Conservation (phyloP, 2,329 filamentous ascomycete species). For the Hypoxylon sp. region DNA sequence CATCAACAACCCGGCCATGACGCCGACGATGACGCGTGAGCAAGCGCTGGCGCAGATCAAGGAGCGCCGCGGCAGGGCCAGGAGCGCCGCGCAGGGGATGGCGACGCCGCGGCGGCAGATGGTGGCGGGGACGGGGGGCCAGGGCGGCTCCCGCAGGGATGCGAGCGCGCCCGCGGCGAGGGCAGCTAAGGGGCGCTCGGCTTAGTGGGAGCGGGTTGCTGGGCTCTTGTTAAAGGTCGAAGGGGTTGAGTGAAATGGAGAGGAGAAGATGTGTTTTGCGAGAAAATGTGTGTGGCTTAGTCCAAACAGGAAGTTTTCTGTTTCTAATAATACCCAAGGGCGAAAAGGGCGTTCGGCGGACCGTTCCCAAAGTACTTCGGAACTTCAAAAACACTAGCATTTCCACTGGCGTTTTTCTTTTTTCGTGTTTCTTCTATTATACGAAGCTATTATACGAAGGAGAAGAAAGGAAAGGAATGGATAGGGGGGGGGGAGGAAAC, state of each 20-base stretch:
- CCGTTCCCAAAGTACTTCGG: background rate
- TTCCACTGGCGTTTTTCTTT: slow-evolving; percentile 31
- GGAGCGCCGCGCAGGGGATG: slow-evolving; percentile 73
- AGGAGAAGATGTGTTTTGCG: background rate
- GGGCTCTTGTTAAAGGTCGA: background rate
- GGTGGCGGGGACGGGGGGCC: slow-evolving; percentile 58
- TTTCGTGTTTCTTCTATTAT: slow-evolving; percentile 1
- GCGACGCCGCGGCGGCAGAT: slow-evolving; percentile 71
- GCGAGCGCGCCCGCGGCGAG: slow-evolving; percentile 60
- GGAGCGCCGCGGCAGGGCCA: slow-evolving; percentile 76
- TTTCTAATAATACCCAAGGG: background rate
- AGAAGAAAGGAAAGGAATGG: slow-evolving; percentile 7
- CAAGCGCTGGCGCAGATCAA: slow-evolving; percentile 81
- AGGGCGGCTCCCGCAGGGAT: slow-evolving; percentile 59
- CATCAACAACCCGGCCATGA: slow-evolving; percentile 68
- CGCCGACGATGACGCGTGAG: slow-evolving; percentile 76
- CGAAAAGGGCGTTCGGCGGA: slow-evolving; percentile 24
- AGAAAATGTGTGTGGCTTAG: background rate
- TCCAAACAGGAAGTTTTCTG: background rate
- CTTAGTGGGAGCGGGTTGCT: slow-evolving; percentile 23
- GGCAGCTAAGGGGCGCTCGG: slow-evolving; percentile 44
- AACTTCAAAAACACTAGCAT: slow-evolving; percentile 27
- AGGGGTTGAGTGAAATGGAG: background rate
- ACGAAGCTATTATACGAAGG: too few relatives aligned
- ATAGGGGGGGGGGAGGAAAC: slow-evolving; percentile 3